These are phyloP conservation scores for Eragrostis curvula DNA, from an alignment of 176 grass and related monocot genomes.

Conservation along the genomic window DNA sequence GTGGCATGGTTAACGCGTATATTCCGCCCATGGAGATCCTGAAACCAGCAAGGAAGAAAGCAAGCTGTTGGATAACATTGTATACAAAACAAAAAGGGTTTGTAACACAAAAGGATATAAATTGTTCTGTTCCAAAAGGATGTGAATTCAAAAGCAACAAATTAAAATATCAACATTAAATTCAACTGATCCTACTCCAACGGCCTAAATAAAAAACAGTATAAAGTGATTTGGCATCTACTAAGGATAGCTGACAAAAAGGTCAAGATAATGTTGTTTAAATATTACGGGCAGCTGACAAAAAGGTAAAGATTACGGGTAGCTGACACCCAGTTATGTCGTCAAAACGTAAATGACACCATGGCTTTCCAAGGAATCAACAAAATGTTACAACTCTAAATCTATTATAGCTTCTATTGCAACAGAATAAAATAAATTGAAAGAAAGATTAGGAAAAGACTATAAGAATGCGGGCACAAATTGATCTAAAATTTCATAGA, in stretches of 20 bases:
- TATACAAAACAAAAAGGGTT: neutral
- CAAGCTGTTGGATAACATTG: neutral
- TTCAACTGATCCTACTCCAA: neutral
- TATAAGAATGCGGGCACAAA: neutral
- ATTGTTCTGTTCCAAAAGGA: neutral
- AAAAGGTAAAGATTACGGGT: too few species aligned
- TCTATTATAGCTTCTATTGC: neutral
- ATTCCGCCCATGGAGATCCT: constrained; percentile 63
- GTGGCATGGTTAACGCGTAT: constrained; percentile 66
- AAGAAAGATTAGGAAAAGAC: neutral
- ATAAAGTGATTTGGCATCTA: too few species aligned
- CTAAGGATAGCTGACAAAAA: too few species aligned
- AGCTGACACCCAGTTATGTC: too few species aligned
- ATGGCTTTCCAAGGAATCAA: neutral
- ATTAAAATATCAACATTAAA: neutral
- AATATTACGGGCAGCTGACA: neutral
- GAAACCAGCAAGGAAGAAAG: neutral
- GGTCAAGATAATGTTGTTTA: too few species aligned
- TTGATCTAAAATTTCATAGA: neutral
- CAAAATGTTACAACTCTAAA: neutral
- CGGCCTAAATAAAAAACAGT: neutral
- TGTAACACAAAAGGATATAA: neutral
- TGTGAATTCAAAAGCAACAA: neutral
- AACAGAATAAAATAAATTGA: neutral
- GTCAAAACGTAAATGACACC: neutral